These are phyloP conservation scores for Eucommia ulmoides DNA, from an alignment of 257 asterid species.

Conservation along the genomic window DNA sequence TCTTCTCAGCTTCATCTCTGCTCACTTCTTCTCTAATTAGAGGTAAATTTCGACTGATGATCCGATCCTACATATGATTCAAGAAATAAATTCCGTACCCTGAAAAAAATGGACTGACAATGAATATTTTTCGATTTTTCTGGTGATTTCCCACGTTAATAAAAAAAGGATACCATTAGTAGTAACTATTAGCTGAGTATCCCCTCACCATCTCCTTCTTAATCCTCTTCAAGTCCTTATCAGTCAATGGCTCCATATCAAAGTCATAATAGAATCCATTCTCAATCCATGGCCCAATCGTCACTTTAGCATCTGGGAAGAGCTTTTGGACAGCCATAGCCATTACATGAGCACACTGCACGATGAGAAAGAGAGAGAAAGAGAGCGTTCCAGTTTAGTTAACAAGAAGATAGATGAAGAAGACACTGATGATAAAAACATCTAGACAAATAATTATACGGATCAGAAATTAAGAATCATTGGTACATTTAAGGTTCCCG, in stretches of 20 bases:
- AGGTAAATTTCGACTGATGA: constrained; percentile 70
- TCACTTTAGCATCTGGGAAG: constrained; percentile 85
- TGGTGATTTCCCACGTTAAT: background rate
- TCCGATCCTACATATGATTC: constrained; percentile 72
- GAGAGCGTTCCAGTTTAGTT: too few relatives aligned
- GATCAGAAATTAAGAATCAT: too few relatives aligned
- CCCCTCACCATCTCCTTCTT: constrained; percentile 96
- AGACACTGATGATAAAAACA: too few relatives aligned
- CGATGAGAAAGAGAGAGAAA: too few relatives aligned
- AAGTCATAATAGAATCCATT: constrained; percentile 92
- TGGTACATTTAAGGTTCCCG: too few relatives aligned
- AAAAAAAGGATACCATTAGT: constrained; percentile 1
- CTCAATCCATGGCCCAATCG: constrained; percentile 96
- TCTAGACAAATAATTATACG: too few relatives aligned
- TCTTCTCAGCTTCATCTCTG: constrained; percentile 70
- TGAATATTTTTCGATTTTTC: constrained; percentile 3
- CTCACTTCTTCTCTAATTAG: constrained; percentile 80
- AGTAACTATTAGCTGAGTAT: constrained; percentile 1
- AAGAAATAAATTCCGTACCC: constrained; percentile 24
- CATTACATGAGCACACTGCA: constrained; percentile 96
- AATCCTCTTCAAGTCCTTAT: constrained; percentile 78
- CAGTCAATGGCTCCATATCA: constrained; percentile 88
- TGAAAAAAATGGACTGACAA: constrained; percentile 13
- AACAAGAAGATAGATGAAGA: too few relatives aligned
- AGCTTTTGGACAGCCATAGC: constrained; percentile 99